Base-by-base conservation (phyloP, 129 eudicot species). In the Dittrichia graveolens region DNA sequence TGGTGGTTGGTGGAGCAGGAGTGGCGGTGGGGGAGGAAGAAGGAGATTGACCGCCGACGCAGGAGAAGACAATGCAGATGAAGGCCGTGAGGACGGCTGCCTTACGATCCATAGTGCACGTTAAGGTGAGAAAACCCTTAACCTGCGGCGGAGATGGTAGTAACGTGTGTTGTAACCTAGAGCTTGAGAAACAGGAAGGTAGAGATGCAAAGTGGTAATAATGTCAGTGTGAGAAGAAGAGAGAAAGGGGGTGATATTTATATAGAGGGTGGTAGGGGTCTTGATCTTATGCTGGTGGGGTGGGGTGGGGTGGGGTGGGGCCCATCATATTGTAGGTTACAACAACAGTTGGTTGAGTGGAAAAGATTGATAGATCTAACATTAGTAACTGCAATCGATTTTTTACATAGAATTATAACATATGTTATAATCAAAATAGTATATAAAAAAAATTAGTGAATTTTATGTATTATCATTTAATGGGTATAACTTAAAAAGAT, bases 11-110 rank as follows among this genome's bases (percentile, higher is more conserved):
- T 4, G 84, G 79, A 0, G 86, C 71, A 1, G 91, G 96, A 13
- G 91, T 42, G 54, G 89, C n/a, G 14, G 95, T 67, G 35, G 97
- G 97, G 5, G 97, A 76, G 14, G 79, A 67, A 1, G 96, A 61
- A 3, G 96, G 96, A 59, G 95, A 79, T 74, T 92, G 97, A 15
- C 85, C 96, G n/a, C 76, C 75, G 61, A 86, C 93, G 42, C 74
- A 67, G 52, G 96, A 85, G 72, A 83, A 19, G 78, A 72, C 71
- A 84, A 92, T 84, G 97, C 97, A 88, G 85, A 89, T 71, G 37
- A 92, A 58, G 1, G 87, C 87, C 0, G 82, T 55, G 44, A 81
- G 61, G 45, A 84, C 59, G 35, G 76, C 68, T 18, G 71, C 39
- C 15, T 67, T 79, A 41, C 63, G 82, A 77, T 81, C 83, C 96